Evolutionary conservation across 306 rosid genomes (phyloP), one percentile per base, ranked within the genome.

Genomic region (Cucurbita moschata): DNA sequence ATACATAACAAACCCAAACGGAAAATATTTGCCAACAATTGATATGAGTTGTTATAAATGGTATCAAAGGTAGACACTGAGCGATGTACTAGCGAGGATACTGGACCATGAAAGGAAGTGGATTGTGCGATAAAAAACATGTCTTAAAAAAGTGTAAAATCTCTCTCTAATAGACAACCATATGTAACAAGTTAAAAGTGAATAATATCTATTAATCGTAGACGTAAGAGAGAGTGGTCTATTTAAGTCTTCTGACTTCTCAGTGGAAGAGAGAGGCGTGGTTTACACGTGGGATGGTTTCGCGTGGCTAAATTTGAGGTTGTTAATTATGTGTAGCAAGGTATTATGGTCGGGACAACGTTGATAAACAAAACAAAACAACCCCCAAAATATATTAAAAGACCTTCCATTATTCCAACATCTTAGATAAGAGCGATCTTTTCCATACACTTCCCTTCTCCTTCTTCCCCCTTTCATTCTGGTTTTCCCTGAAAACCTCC

Each of bases 331-430:
- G 40, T 57, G 50, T 57, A 18, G 67, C 15, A 43, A 73, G 68
- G 77, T 73, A 73, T 73, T 73, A 73, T 73, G 77, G 77, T 73
- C 77, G 67, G 77, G 77, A 56, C 76, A 55, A 72, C 76, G 64
- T 53, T 72, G 49, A 72, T 72, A 53, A 73, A 56, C 67, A 43
- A 42, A 53, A 43, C 55, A 37, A 73, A 55, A 55, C 42, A 57
- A 39, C 37, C 9, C 42, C 38, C 47, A 38, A 73, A 39, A 42
- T 21, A 46, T 68, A 69, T 49, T 49, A 69, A 69, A 47, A 8
- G 15, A 50, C 59, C 19, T 13, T 47, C 56, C 55, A 44, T 67
- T 46, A 47, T 46, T 67, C 73, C 4, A 51, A 71, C 78, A 75
- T 30, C 53, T 11, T 49, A 62, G 62, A 75, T 50, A 37, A 62